Evolutionary conservation across 768 basidiomycete species (phyloP).

Genomic region (Strobilomyces dryophilus): DNA sequence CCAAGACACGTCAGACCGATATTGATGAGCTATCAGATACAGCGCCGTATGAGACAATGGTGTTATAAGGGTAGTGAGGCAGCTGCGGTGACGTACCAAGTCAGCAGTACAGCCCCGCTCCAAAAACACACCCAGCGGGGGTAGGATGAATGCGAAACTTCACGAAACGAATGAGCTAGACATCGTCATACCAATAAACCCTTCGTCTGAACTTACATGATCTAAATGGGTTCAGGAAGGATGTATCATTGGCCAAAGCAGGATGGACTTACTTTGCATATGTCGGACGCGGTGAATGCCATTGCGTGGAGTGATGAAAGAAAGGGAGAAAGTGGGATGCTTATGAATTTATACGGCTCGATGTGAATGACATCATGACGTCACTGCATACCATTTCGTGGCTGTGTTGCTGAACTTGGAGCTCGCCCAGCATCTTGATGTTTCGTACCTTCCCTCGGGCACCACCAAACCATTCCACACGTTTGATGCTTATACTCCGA

Average conservation of each 20-base stretch:
- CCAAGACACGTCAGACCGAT: conserved; percentile 31
- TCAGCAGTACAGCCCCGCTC: conserved; percentile 82
- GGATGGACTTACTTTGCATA: conserved; percentile 60
- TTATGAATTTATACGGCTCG: conserved; percentile 13
- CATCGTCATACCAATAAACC: neutral
- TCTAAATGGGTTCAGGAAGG: conserved; percentile 28
- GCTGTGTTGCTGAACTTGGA: conserved; percentile 12
- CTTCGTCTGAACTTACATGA: conserved; percentile 35
- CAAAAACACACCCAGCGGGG: conserved; percentile 84
- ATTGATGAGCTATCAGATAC: conserved; percentile 11
- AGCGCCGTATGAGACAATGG: neutral
- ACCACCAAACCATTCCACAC: conserved; percentile 33
- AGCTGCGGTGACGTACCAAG: conserved; percentile 44
- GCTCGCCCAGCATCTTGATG: conserved; percentile 13
- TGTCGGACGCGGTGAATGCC: conserved; percentile 70
- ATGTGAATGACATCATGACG: conserved; percentile 21
- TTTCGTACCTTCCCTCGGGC: conserved; percentile 35
- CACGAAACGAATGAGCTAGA: conserved; percentile 12
- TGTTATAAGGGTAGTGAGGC: neutral
- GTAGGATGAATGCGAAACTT: conserved; percentile 67
- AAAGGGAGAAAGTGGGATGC: neutral
- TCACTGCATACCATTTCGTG: conserved; percentile 12
- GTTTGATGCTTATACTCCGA: conserved; percentile 55
- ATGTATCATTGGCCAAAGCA: neutral
- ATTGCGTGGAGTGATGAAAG: conserved; percentile 35